Base-by-base conservation (phyloP, 306 rosid species). In the Ormosia emarginata region DNA sequence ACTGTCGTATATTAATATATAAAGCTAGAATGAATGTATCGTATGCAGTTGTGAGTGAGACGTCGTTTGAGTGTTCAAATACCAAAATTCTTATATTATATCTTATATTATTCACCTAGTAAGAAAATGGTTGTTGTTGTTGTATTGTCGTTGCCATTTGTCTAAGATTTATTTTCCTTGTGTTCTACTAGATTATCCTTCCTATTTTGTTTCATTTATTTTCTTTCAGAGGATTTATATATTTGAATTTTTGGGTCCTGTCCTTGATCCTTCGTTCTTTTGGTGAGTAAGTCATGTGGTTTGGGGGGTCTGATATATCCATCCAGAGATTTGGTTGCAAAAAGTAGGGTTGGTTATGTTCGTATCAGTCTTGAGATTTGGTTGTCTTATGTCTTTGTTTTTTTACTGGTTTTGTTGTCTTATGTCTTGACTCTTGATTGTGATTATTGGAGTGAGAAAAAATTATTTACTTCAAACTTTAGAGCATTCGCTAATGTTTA, bases 191-290 rank as follows among this genome's bases (percentile, higher is more conserved):
- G 12, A 62, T 55, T 10, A 33, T 43, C 30, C 7, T 72, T 43
- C 39, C 15, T 17, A 33, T 61, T 39, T 47, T 34, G 61, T 46
- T 37, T 50, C 57, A 50, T 67, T 57, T 44, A 13, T 79, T 67
- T 73, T 40, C 11, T 55, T 72, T 65, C 5, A 44, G 34, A 61
- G 61, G 55, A 44, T 46, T 30, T 49, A 69, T 58, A 44, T 13
- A 14, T 75, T 65, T 56, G 37, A 69, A 40, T 63, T 15, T 59
- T 30, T 49, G 58, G 55, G 59, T 61, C 8, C 64, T n/a, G 41
- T 67, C 58, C 15, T 56, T 74, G 49, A n/a, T 69, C 24, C 17
- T 70, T 41, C 43, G 63, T 46, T 76, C 69, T 50, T 74, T 85
- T 73, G 12, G 57, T 75, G 56, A 74, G 53, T 6, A 56, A 13